Evolutionary conservation across 1,139 yeast genomes (phyloP).

Genomic region (Debaryomyces nepalensis): DNA sequence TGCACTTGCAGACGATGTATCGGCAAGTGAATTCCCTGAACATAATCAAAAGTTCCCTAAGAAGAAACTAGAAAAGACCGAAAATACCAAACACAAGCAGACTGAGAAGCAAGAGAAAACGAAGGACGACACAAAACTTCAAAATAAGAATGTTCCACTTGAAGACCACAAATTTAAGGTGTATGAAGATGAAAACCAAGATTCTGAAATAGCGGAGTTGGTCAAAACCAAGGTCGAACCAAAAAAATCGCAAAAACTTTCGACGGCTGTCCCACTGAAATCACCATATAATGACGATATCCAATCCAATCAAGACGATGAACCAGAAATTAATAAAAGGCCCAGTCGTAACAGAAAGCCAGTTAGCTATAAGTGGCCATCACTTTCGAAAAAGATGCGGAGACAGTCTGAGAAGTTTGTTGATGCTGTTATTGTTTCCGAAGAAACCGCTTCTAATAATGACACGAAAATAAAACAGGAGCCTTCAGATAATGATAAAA

Average conservation of each 20-base stretch:
- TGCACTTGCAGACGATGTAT: too few relatives aligned
- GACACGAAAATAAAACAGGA: slow-evolving; percentile 14
- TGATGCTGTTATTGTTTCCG: slow-evolving; percentile 52
- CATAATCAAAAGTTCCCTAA: too few relatives aligned
- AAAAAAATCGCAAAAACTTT: neutral
- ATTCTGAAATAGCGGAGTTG: too few relatives aligned
- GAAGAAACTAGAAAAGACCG: too few relatives aligned
- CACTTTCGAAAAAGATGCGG: slow-evolving; percentile 71
- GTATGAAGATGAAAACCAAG: slow-evolving; percentile 8
- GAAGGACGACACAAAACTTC: neutral
- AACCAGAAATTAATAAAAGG: slow-evolving; percentile 11
- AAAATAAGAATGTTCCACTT: neutral
- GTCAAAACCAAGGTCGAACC: neutral
- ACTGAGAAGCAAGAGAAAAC: neutral
- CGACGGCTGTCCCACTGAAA: neutral
- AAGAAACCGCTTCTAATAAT: slow-evolving; percentile 15
- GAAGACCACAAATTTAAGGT: slow-evolving; percentile 8
- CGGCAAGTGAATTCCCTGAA: too few relatives aligned
- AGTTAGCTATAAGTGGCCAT: slow-evolving; percentile 71
- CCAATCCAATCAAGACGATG: neutral
- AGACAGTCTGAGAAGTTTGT: slow-evolving; percentile 64
- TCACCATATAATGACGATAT: neutral
- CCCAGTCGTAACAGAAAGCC: slow-evolving; percentile 30
- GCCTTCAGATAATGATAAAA: slow-evolving; percentile 7
- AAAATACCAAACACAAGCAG: too few relatives aligned